A percentile compares a stretch with the other conserved stretches of the same genome.
These are phyloP conservation scores for Stereocaulon alpinum DNA, from an alignment of 495 filamentous ascomycete genomes.

Conservation along the genomic window DNA sequence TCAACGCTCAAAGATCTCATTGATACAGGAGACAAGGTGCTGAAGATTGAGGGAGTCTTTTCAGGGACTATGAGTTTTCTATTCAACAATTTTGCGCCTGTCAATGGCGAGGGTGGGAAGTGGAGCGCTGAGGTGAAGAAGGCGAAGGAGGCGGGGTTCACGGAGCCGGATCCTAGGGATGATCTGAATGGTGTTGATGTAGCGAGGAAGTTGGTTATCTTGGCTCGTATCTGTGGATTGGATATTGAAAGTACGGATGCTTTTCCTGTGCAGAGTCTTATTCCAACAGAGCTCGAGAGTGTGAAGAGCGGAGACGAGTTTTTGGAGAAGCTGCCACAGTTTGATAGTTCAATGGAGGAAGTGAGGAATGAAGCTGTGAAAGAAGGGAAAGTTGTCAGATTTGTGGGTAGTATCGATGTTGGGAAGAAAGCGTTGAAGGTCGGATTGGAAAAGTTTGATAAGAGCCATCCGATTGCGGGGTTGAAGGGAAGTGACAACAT, in stretches of 20 bases:
- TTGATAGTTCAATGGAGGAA: slow-evolving; percentile 75
- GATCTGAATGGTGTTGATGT: slow-evolving; percentile 95
- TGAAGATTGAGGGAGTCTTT: slow-evolving; percentile 89
- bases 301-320: slow-evolving; percentile 69
- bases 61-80: slow-evolving; percentile 93
- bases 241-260: slow-evolving; percentile 63
- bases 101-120: slow-evolving; percentile 47
- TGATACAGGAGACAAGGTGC: slow-evolving; percentile 78
- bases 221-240: slow-evolving; percentile 73
- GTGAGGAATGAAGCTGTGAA: slow-evolving; percentile 66
- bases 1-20: slow-evolving; percentile 84
- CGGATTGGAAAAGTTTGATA: slow-evolving; percentile 77
- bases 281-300: slow-evolving; percentile 72
- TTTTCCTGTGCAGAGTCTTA: slow-evolving; percentile 86
- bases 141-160: slow-evolving; percentile 91
- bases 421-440: slow-evolving; percentile 67
- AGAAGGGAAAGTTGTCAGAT: slow-evolving; percentile 85
- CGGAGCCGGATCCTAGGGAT: slow-evolving; percentile 91
- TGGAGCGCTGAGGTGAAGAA: slow-evolving; percentile 84
- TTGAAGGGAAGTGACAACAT: slow-evolving; percentile 97
- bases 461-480: slow-evolving; percentile 75
- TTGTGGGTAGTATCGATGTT: slow-evolving; percentile 87
- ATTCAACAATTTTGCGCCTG: slow-evolving; percentile 87
- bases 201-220: slow-evolving; percentile 89
- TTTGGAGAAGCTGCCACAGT: slow-evolving; percentile 60